Conservation (phyloP, 2,329 filamentous ascomycete species). For the Rhynchosporium agropyri region DNA sequence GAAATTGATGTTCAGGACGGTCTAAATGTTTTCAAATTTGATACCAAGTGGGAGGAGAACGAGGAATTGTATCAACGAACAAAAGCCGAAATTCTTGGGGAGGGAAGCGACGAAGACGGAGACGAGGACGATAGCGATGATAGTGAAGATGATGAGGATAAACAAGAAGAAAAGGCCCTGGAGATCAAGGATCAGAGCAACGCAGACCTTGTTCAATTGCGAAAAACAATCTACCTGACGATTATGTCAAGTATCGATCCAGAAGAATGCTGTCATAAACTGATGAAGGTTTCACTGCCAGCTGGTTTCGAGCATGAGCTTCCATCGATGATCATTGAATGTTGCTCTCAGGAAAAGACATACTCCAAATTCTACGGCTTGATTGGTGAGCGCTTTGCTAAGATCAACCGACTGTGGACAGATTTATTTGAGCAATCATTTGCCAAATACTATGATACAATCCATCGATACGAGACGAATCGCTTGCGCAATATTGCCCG, state of each 20-base stretch:
- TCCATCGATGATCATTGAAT: conserved; percentile 96
- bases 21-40: conserved; percentile 94
- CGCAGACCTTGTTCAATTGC: conserved; percentile 89
- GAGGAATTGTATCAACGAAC: conserved; percentile 88
- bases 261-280: conserved; percentile 95
- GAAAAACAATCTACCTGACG: conserved; percentile 93
- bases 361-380: conserved; percentile 97
- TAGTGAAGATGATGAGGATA: conserved; percentile 70
- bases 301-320: conserved; percentile 85
- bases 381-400: conserved; percentile 92
- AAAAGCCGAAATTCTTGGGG: conserved; percentile 91
- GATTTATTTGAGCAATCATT: conserved; percentile 92
- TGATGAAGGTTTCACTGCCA: conserved; percentile 91
- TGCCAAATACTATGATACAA: conserved; percentile 92
- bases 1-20: conserved; percentile 83
- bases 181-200: conserved; percentile 99
- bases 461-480: conserved; percentile 96
- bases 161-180: conserved; percentile 77
- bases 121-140: conserved; percentile 67
- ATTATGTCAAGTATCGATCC: conserved; percentile 97
- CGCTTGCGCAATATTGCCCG: conserved; percentile 91
- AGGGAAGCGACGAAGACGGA: conserved; percentile 81
- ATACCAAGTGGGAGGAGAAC: conserved; percentile 85
- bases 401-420: conserved; percentile 92
- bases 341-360: conserved; percentile 93